Base-by-base conservation (phyloP, 2,329 filamentous ascomycete genomes). In the Orbilia quercus region DNA sequence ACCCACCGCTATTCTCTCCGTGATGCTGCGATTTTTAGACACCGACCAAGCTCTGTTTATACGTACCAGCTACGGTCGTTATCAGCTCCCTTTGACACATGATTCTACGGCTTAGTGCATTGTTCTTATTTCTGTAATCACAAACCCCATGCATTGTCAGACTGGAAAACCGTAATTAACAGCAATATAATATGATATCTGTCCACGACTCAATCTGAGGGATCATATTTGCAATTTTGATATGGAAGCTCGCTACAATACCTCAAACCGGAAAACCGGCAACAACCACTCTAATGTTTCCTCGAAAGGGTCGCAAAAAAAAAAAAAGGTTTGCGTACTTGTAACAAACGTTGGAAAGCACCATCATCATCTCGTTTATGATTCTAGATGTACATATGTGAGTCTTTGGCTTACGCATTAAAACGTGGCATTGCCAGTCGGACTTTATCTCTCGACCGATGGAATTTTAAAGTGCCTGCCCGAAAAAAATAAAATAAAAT, bases 181-280 rank as follows among this genome's bases (percentile, higher is more conserved):
- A 28, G 18, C 25, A 28, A 28, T 4, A 5, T 31, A 5, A 31
- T 4, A 28, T 28, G 45, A 50, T 50, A 50, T 28, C 45, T 20
- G 20, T 28, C 28, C 22, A n/a, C 11, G 12, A 25, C n/a, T n/a
- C n/a, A n/a, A 18, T 7, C 48, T 40, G 25, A 50, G 36, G 48
- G 34, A 34, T 31, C 23, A 47, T 18, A 45, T 18, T 47, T 23
- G 22, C n/a, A n/a, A n/a, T n/a, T n/a, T n/a, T n/a, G n/a, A n/a
- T n/a, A 47, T 23, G 4, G 12, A 25, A 25, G n/a, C 31, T 20
- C 44, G 36, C 44, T 34, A 2, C 14, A 67, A 50, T 54, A 28
- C 18, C 55, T 69, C 54, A 69, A 69, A 70, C 65, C 65, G 65
- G 65, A 48, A 70, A 50, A 47, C 57, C 55, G 65, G 64, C 64